phyloP scores from a whole-genome alignment of 345 rosid species.

The Sisymbrium altissimum region DNA sequence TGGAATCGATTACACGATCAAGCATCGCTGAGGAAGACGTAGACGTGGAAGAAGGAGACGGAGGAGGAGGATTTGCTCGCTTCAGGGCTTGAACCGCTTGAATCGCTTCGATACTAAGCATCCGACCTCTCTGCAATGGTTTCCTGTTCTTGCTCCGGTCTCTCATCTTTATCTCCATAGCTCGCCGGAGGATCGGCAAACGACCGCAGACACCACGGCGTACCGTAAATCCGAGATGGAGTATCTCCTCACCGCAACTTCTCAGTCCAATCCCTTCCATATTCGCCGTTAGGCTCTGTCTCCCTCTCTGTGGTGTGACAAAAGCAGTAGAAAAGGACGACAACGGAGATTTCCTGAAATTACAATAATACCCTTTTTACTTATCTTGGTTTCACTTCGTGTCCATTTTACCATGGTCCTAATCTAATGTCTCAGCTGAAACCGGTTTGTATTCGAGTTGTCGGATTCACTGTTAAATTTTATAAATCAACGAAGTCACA shows the following conservation, averaged over 20 bases:
- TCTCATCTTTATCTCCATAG: conserved; percentile 44
- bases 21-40: conserved; percentile 22
- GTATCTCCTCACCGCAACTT: conserved; percentile 15
- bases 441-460: neutral
- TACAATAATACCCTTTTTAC: conserved; percentile 2
- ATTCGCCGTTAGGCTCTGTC: conserved; percentile 11
- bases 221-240: neutral
- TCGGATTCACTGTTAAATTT: neutral
- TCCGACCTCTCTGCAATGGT: conserved; percentile 74
- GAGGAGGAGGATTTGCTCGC: conserved; percentile 42
- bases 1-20: conserved; percentile 41
- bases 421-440: neutral
- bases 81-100: conserved; percentile 74
- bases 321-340: neutral
- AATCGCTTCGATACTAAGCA: conserved; percentile 82
- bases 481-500: neutral
- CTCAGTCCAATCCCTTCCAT: conserved; percentile 32
- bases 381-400: neutral
- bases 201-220: neutral
- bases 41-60: conserved; percentile 1
- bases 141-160: conserved; percentile 71
- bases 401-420: neutral
- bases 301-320: neutral
- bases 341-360: neutral
- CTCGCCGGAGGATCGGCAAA: conserved; percentile 3